phyloP scores from a whole-genome alignment of 2,329 filamentous ascomycete species.

The Cladosporium halotolerans region DNA sequence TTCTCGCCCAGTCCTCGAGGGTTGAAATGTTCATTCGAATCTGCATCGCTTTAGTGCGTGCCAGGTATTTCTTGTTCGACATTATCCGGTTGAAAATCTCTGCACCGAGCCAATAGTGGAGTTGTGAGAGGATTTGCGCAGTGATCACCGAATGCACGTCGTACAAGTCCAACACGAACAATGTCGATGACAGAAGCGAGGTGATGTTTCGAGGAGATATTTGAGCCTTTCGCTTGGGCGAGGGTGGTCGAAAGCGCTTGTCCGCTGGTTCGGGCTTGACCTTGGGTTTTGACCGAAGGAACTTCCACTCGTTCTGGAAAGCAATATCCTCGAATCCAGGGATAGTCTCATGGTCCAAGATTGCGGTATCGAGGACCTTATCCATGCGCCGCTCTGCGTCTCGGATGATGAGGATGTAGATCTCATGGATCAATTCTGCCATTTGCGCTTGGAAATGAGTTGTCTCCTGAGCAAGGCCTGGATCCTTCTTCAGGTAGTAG shows the following conservation, averaged over 20 bases:
- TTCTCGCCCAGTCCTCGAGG: constrained; percentile 90
- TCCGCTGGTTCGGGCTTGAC: constrained; percentile 83
- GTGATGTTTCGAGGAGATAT: constrained; percentile 92
- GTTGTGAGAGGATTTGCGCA: constrained; percentile 81
- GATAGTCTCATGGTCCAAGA: constrained; percentile 97
- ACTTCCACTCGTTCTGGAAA: constrained; percentile 97
- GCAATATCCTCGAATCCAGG: constrained; percentile 94
- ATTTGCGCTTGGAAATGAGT: constrained; percentile 87
- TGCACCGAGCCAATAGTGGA: constrained; percentile 92
- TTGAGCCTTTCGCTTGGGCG: constrained; percentile 86
- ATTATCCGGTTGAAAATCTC: constrained; percentile 98
- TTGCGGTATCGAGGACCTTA: constrained; percentile 85
- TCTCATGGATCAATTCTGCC: constrained; percentile 92
- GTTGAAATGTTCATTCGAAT: constrained; percentile 98
- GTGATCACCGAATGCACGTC: constrained; percentile 97
- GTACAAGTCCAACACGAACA: constrained; percentile 97
- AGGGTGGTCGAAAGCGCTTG: constrained; percentile 85
- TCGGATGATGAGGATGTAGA: constrained; percentile 93
- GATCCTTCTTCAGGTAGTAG: constrained; percentile 94
- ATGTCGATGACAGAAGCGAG: constrained; percentile 85
- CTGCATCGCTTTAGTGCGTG: constrained; percentile 97
- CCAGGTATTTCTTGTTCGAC: constrained; percentile 89
- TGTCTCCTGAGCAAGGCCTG: constrained; percentile 71
- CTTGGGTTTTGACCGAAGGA: constrained; percentile 87
- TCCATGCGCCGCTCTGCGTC: constrained; percentile 94